Conservation (phyloP, 768 basidiomycete species). For the Naganishia friedmannii region DNA sequence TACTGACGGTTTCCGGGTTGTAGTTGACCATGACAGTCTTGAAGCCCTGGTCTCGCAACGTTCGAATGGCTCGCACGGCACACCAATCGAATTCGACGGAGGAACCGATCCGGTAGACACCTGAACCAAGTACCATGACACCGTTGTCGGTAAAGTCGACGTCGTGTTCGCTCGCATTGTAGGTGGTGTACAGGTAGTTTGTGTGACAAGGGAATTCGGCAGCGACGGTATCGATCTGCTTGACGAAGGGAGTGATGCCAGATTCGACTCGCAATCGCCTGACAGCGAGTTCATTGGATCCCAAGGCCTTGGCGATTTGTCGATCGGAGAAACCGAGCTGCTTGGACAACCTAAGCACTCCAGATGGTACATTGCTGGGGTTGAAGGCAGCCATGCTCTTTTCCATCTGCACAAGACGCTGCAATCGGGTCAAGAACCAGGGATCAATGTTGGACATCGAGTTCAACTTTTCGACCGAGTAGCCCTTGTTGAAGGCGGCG, state of each 20-base stretch:
- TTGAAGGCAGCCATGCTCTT: conserved; percentile 66
- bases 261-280: conserved; percentile 82
- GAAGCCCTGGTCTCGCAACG: conserved; percentile 86
- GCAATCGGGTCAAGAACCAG: conserved; percentile 91
- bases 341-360: conserved; percentile 75
- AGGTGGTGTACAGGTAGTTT: conserved; percentile 97
- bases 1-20: conserved; percentile 98
- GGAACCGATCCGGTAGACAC: conserved; percentile 97
- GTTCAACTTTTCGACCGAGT: conserved; percentile 93
- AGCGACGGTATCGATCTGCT: conserved; percentile 98
- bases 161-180: conserved; percentile 94
- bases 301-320: conserved; percentile 75
- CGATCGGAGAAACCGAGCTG: conserved; percentile 95
- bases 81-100: conserved; percentile 99
- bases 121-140: conserved; percentile 95
- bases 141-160: conserved; percentile 83
- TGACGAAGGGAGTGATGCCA: conserved; percentile 82
- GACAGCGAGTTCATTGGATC: conserved; percentile 88
- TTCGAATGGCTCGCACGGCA: conserved; percentile 93
- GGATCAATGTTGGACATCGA: conserved; percentile 97
- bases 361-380: conserved; percentile 63
- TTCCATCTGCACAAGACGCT: conserved; percentile 80
- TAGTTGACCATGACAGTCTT: conserved; percentile 99
- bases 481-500: conserved; percentile 85
- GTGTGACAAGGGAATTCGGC: conserved; percentile 98